Evolutionary conservation across 768 basidiomycete species (phyloP).

Genomic region (Lactifluus echinatus): DNA sequence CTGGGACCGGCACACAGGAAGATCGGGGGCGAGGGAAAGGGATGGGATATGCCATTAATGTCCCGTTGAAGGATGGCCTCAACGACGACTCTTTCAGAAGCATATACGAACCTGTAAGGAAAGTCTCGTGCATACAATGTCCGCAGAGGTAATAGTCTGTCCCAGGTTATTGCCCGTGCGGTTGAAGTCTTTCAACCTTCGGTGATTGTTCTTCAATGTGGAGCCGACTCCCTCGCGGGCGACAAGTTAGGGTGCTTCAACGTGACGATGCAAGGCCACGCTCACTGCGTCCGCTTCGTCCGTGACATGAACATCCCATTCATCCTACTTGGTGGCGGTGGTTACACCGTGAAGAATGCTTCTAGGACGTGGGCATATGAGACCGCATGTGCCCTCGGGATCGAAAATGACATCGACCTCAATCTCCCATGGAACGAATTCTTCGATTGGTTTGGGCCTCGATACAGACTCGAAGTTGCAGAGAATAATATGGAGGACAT

Average conservation of each 20-base stretch:
- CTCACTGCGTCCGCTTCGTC: conserved; percentile 82
- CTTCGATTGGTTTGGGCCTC: conserved; percentile 96
- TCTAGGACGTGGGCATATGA: conserved; percentile 94
- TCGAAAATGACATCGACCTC: conserved; percentile 66
- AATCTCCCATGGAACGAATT: conserved; percentile 83
- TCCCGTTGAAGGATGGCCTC: conserved; percentile 90
- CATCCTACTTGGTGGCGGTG: conserved; percentile 90
- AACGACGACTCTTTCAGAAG: conserved; percentile 80
- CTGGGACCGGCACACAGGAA: conserved; percentile 79
- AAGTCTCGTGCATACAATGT: background rate
- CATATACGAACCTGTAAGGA: conserved; percentile 84
- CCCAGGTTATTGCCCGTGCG: conserved; percentile 71
- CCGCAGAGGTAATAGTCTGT: background rate
- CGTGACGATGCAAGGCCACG: conserved; percentile 91
- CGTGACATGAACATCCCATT: conserved; percentile 76
- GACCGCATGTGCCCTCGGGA: conserved; percentile 89
- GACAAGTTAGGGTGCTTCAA: conserved; percentile 98
- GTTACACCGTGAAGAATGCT: conserved; percentile 96
- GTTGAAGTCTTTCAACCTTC: conserved; percentile 84
- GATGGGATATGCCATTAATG: conserved; percentile 83
- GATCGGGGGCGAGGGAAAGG: conserved; percentile 81
- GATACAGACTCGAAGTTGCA: conserved; percentile 86
- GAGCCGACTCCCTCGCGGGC: conserved; percentile 89
- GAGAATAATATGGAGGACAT: conserved; percentile 93
- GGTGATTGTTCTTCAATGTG: conserved; percentile 88